Conservation (phyloP, 179 eudicot genomes). For the Corrigiola litoralis region DNA sequence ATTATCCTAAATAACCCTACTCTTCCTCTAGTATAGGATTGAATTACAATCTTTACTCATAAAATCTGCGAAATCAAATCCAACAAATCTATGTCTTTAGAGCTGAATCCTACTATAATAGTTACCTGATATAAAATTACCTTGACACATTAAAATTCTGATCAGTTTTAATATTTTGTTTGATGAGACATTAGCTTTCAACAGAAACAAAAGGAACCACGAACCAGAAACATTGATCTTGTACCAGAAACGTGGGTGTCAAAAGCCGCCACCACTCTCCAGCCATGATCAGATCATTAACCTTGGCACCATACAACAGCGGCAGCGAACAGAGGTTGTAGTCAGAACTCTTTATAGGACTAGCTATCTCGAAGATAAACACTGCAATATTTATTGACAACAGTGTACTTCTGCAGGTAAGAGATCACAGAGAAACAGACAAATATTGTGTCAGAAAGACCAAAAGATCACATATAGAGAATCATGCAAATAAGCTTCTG, state of each 20-base stretch:
- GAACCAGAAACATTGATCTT: constrained; percentile 61
- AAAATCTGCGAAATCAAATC: no score
- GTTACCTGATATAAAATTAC: no score
- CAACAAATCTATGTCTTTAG: no score
- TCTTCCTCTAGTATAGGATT: no score
- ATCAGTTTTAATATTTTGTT: no score
- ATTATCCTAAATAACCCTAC: no score
- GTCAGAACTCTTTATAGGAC: constrained; percentile 58
- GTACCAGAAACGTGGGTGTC: constrained; percentile 99
- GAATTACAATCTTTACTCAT: no score
- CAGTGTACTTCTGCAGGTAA: constrained; percentile 57
- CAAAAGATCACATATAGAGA: not conserved
- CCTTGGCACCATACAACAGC: constrained; percentile 72
- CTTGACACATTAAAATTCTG: not conserved
- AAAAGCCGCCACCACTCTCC: constrained; percentile 98
- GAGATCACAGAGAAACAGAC: not conserved
- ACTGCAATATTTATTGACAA: constrained; percentile 69
- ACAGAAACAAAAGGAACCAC: constrained; percentile 39
- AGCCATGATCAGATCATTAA: constrained; percentile 60
- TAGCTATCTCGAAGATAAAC: constrained; percentile 72
- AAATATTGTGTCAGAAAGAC: not conserved
- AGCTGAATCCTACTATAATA: no score
- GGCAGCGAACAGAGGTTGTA: constrained; percentile 65
- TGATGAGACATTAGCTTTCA: not conserved
- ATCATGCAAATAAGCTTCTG: not conserved